These are phyloP conservation scores for Gracilaria domingensis DNA, from an alignment of 23 red algal species.

Conservation along the genomic window DNA sequence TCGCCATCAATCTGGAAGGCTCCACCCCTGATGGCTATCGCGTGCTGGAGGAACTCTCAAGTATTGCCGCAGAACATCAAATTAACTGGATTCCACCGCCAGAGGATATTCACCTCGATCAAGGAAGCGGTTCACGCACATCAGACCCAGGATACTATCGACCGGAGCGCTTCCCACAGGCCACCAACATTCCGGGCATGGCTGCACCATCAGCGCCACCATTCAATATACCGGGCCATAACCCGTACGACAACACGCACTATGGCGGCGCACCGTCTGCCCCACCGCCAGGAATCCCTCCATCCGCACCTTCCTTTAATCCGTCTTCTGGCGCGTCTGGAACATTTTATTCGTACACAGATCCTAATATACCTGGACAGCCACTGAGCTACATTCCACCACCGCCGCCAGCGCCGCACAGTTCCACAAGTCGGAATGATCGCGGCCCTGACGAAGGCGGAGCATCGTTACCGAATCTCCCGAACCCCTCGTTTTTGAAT, in stretches of 20 bases:
- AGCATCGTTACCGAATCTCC: neutral
- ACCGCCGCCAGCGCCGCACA: neutral
- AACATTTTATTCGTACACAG: constrained; percentile 33
- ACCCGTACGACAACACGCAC: constrained; percentile 16
- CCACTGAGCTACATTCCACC: constrained; percentile 8
- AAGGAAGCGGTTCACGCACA: neutral
- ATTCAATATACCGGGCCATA: constrained; percentile 52
- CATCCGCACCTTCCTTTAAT: constrained; percentile 47
- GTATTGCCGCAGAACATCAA: constrained; percentile 42
- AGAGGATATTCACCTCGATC: constrained; percentile 50
- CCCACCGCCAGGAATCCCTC: neutral
- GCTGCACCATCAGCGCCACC: constrained; percentile 8
- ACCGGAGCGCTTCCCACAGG: constrained; percentile 24
- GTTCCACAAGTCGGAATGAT: neutral
- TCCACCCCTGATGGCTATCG: constrained; percentile 54
- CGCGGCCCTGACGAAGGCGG: constrained; percentile 17
- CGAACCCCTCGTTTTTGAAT: constrained; percentile 22
- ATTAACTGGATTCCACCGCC: constrained; percentile 63
- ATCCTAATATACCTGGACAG: neutral
- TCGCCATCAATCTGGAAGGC: constrained; percentile 34
- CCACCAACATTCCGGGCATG: constrained; percentile 36
- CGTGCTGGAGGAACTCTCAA: constrained; percentile 39
- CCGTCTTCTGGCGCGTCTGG: constrained; percentile 29
- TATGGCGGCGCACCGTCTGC: constrained; percentile 17
- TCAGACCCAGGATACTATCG: constrained; percentile 20